A percentile compares a stretch with the other conserved stretches of the same genome.
phyloP scores from a whole-genome alignment of 768 basidiomycete species.

The Trametes punicea region DNA sequence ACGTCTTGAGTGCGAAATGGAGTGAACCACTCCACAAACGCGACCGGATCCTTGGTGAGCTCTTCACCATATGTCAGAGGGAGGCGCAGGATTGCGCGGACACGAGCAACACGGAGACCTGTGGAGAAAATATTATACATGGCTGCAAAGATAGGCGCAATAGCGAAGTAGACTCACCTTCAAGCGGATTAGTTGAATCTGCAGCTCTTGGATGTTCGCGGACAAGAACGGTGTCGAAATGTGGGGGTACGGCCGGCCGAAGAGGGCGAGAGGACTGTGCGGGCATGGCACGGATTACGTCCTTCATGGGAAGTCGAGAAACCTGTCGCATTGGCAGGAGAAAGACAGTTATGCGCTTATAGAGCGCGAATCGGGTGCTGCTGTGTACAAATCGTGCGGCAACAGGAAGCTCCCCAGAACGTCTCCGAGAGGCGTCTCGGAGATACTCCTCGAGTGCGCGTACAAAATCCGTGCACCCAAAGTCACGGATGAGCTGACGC shows the following conservation, averaged over 20 bases:
- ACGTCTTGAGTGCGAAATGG: conserved; percentile 16
- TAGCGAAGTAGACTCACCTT: neutral
- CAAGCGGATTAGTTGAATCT: neutral
- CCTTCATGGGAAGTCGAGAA: too few species aligned
- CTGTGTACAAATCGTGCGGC: too few species aligned
- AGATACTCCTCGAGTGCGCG: neutral
- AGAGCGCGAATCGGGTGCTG: too few species aligned
- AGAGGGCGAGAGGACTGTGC: too few species aligned
- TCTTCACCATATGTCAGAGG: neutral
- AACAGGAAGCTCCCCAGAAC: neutral
- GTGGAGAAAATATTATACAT: neutral
- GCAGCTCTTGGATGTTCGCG: neutral
- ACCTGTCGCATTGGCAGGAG: too few species aligned
- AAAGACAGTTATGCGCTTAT: too few species aligned
- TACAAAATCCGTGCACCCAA: neutral
- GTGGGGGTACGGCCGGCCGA: neutral
- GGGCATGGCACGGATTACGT: too few species aligned
- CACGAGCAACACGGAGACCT: conserved; percentile 25
- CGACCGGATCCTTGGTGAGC: conserved; percentile 12
- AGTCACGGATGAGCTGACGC: neutral
- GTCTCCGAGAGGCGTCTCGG: neutral
- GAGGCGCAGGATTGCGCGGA: conserved; percentile 20
- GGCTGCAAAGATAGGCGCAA: too few species aligned
- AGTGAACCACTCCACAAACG: conserved; percentile 31
- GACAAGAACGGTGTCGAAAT: conserved; percentile 1